Evolutionary conservation across 192 early-diverging fungal species (phyloP).

Genomic region (Rhizoclosmatium globosum): DNA sequence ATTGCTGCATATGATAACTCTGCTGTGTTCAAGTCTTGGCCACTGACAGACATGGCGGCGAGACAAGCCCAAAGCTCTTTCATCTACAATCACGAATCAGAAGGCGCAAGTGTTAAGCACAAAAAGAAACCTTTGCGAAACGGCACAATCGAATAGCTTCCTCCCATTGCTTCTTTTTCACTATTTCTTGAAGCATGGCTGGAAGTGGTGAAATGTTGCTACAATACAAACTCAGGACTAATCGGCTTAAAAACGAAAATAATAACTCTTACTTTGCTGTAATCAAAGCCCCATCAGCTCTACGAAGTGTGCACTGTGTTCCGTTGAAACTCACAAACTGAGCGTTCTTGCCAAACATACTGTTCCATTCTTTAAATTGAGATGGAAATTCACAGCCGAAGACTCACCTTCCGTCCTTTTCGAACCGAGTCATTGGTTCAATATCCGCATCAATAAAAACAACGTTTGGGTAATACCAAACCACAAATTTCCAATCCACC

Average conservation of each 20-base stretch:
- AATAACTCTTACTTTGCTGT: constrained; percentile 42
- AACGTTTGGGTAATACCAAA: constrained; percentile 69
- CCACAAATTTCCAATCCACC: constrained; percentile 61
- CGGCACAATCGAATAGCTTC: constrained; percentile 65
- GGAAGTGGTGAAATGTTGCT: constrained; percentile 62
- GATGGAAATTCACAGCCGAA: neutral
- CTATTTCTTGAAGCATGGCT: constrained; percentile 61
- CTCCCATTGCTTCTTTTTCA: constrained; percentile 68
- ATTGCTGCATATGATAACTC: constrained; percentile 70
- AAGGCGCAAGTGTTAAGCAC: too few relatives aligned
- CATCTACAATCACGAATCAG: constrained; percentile 30
- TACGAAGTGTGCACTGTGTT: constrained; percentile 60
- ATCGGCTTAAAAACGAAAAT: neutral
- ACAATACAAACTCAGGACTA: neutral
- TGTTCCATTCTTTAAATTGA: constrained; percentile 6
- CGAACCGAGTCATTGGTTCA: constrained; percentile 55
- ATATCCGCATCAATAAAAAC: constrained; percentile 71
- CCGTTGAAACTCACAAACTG: constrained; percentile 59
- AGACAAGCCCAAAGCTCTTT: constrained; percentile 68
- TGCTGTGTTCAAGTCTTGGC: constrained; percentile 68
- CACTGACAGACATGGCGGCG: constrained; percentile 61
- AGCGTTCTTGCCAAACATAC: constrained; percentile 62
- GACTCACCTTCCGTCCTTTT: constrained; percentile 58
- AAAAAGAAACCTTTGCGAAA: constrained; percentile 54
- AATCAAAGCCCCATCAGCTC: constrained; percentile 62